Evolutionary conservation across 495 filamentous ascomycete genomes (phyloP).

Genomic region (Neohortaea acidophila): DNA sequence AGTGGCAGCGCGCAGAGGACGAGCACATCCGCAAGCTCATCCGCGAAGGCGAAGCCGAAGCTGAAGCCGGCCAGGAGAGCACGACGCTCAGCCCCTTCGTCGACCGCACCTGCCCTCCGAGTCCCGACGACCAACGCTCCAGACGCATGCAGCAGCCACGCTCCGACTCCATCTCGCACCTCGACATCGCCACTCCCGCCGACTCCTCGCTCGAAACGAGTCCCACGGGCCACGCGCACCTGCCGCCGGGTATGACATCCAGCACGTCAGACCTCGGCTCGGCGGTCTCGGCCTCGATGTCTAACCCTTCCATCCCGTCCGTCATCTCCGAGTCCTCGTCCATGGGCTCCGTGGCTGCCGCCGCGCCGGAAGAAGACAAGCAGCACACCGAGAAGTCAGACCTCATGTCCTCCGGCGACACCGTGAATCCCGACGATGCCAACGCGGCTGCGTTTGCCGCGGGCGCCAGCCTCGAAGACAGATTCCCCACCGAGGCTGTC

Average conservation of each 20-base stretch:
- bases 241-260: slow-evolving; percentile 19
- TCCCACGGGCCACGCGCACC: slow-evolving; percentile 14
- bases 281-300: slow-evolving; percentile 28
- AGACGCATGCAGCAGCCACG: not conserved
- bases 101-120: slow-evolving; percentile 25
- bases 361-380: slow-evolving; percentile 3
- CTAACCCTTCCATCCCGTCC: slow-evolving; percentile 32
- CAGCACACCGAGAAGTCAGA: slow-evolving; percentile 6
- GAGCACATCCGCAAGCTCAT: slow-evolving; percentile 20
- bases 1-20: slow-evolving; percentile 24
- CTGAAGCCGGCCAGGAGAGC: slow-evolving; percentile 6
- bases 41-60: slow-evolving; percentile 5
- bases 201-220: slow-evolving; percentile 18
- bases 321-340: slow-evolving; percentile 29
- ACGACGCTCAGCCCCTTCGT: slow-evolving; percentile 8
- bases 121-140: slow-evolving; percentile 25
- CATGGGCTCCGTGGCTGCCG: slow-evolving; percentile 20
- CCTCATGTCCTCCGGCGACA: slow-evolving; percentile 11
- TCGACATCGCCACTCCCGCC: slow-evolving; percentile 8
- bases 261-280: slow-evolving; percentile 31
- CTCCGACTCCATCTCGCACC: not conserved
- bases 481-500: not conserved
- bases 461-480: not conserved
- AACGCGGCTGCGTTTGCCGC: too few relatives aligned
- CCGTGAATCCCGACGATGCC: slow-evolving; percentile 5